phyloP scores from a whole-genome alignment of 202 grass and related monocot species.

The Panicum virgatum region DNA sequence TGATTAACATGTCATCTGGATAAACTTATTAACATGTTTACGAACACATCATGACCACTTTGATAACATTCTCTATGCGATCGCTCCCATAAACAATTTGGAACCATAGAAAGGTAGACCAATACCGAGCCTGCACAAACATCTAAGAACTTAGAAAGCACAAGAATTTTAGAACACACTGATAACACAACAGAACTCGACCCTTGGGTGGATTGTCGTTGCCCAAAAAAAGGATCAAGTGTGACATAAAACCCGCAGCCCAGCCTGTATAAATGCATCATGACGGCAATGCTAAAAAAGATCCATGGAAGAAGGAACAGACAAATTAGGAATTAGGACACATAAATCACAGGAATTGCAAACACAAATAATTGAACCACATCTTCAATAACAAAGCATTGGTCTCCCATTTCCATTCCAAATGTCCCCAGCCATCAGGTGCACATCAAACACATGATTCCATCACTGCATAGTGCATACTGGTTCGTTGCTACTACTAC shows the following conservation, averaged over 20 bases:
- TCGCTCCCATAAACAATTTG: neutral
- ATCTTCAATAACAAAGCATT: neutral
- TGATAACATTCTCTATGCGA: neutral
- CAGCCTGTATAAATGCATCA: neutral
- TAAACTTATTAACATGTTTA: neutral
- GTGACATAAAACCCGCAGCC: neutral
- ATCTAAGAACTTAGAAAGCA: neutral
- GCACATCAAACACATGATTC: neutral
- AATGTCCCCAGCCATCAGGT: neutral
- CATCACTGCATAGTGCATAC: neutral
- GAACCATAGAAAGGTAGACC: neutral
- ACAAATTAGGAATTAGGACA: neutral
- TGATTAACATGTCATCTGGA: neutral
- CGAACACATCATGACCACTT: neutral
- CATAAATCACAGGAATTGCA: constrained; percentile 3
- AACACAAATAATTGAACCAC: neutral
- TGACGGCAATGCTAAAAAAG: neutral
- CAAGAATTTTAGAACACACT: neutral
- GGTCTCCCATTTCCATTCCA: neutral
- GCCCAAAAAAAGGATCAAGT: neutral
- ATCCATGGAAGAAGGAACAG: neutral
- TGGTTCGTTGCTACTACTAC: neutral
- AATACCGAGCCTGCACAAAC: neutral
- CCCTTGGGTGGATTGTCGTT: neutral
- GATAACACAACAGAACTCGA: neutral